Evolutionary conservation across 1,284 basidiomycete species (phyloP), one percentile per base, ranked within the genome.

Genomic region (Pholiota adiposa): DNA sequence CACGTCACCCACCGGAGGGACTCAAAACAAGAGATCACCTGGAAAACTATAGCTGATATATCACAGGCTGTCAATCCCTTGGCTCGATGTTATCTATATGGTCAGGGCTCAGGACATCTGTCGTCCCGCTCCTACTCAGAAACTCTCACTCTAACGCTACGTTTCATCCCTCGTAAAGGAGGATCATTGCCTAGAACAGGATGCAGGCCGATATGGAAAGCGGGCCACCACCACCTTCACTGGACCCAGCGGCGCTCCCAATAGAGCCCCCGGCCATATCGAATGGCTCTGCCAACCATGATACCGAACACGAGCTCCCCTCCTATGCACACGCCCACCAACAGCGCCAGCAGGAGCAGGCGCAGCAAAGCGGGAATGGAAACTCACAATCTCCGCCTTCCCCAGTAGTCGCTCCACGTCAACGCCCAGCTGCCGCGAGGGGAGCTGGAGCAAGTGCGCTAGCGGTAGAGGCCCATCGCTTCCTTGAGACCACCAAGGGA

Each of bases 401-500:
- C 12, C 23, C 44, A 27, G 14, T 23, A 46, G 44, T 46, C 4
- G 44, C 14, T 16, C 23, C 44, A 3, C 44, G 44, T 6, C 23
- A 4, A 12, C 44, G 23, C 12, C 21, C 25, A 46, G 44, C 44
- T 16, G 19, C 40, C 19, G 19, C 40, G 11, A n/a, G 44, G 44
- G 44, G 44, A 12, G 21, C n/a, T 5, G 3, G 23, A 12, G 44
- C 12, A 7, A 27, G 6, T 8, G 27, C 31, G 6, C 31, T 41
- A 19, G 36, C 41, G 29, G 61, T 43, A 31, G 63, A 65, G 23
- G 56, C 63, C 48, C 62, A 60, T 21, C 60, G 56, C 29, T 63
- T 40, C 9, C 72, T 85, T 7, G 75, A 83, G 54, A 76, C 49
- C 8, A 43, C 67, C 48, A 81, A 81, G 46, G 77, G 75, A 18